Evolutionary conservation across 306 rosid species (phyloP).

Genomic region (Albizia julibrissin): DNA sequence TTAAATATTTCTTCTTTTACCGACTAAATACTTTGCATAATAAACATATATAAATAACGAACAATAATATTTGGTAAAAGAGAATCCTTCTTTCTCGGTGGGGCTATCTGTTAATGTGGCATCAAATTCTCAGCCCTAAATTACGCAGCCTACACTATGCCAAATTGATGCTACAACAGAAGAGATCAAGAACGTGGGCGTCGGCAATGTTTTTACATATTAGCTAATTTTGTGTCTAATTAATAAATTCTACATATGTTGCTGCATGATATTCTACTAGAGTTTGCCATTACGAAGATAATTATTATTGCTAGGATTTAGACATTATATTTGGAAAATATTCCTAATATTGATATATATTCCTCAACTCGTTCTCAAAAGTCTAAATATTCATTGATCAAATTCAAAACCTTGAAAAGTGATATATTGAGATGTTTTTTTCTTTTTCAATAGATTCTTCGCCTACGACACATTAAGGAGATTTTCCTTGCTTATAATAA

Average conservation of each 20-base stretch:
- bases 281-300: not conserved
- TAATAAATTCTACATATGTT: not conserved
- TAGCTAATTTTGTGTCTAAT: not conserved
- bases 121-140: not conserved
- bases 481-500: not conserved
- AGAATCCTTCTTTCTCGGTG: not conserved
- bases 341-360: not conserved
- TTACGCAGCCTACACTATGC: not conserved
- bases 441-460: not conserved
- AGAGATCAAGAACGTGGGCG: not conserved
- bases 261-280: not conserved
- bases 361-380: not conserved
- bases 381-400: not conserved
- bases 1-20: too few species aligned
- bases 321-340: not conserved
- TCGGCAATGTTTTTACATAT: not conserved
- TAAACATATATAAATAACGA: not conserved
- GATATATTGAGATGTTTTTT: not conserved
- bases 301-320: not conserved
- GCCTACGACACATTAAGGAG: not conserved
- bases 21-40: not conserved
- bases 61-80: not conserved
- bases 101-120: not conserved
- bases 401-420: not conserved
- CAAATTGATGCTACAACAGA: not conserved